Conservation (phyloP, 441 rosid genomes). For the Bruguiera hainesii region DNA sequence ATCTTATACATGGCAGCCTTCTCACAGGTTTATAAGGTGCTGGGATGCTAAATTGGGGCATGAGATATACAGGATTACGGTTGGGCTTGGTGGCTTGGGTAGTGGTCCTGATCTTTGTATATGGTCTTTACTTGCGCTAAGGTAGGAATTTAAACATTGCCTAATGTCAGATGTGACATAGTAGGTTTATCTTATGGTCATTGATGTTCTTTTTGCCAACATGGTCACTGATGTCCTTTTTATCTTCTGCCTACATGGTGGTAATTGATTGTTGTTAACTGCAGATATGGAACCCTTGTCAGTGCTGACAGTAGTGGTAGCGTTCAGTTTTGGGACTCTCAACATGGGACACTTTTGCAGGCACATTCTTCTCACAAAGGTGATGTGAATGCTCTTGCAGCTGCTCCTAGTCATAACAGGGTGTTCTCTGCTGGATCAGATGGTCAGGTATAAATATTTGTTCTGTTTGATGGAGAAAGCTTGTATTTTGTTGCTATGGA, state of each 20-base stretch:
- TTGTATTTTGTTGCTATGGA: constrained; percentile 1
- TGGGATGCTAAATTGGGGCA: constrained; percentile 69
- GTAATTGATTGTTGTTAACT: constrained; percentile 20
- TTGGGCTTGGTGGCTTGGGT: constrained; percentile 82
- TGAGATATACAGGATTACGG: constrained; percentile 86
- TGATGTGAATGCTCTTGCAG: constrained; percentile 84
- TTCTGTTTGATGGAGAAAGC: constrained; percentile 3
- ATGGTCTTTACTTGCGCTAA: constrained; percentile 83
- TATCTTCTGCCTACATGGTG: neutral
- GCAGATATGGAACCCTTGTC: constrained; percentile 79
- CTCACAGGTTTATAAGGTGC: constrained; percentile 80
- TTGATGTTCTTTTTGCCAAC: neutral
- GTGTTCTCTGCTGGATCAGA: constrained; percentile 96
- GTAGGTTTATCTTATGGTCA: constrained; percentile 2
- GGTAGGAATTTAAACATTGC: constrained; percentile 37
- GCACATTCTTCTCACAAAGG: constrained; percentile 84
- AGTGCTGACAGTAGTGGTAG: constrained; percentile 92
- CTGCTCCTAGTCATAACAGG: constrained; percentile 77
- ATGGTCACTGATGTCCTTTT: constrained; percentile 1
- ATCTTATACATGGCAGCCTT: constrained; percentile 13
- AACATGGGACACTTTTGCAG: constrained; percentile 82
- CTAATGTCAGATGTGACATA: neutral
- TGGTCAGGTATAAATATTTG: constrained; percentile 69
- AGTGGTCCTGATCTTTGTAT: constrained; percentile 70
- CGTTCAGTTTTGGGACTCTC: constrained; percentile 94